Evolutionary conservation across 208 protist species (phyloP), one percentile per base, ranked within the genome.

Genomic region (Entamoeba invadens): DNA sequence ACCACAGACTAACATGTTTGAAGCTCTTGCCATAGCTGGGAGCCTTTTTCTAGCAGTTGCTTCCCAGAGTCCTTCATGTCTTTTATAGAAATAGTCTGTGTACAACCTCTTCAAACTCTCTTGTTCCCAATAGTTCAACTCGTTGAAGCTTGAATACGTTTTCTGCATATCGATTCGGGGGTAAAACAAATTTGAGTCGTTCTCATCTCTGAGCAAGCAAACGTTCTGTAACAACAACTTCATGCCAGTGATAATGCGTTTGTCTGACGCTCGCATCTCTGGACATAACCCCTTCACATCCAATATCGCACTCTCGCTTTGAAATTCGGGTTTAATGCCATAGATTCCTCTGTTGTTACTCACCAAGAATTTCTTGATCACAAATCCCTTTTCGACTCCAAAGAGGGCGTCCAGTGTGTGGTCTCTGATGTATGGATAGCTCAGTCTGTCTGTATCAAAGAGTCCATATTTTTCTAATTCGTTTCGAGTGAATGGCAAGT

Each of bases 1-100:
- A 46, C 96, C 97, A 95, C 95, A 97, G 46, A 97, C 94, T 44
- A 97, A 93, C 97, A 97, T 97, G 42, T 96, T 93, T n/a, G 95
- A 95, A 25, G 94, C 93, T n/a, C 46, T 50, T 35, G 94, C 68
- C 31, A 97, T 96, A 0, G 93, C 35, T 38, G 93, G 92, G 10
- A 96, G 68, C 46, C 92, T 95, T 18, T 57, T 45, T 16, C 38
- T 45, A 31, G 91, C 95, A 50, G 91, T 44, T 6, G 46, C 21
- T 18, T 45, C 16, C 93, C 92, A 96, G 10, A 94, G 44, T 8
- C 95, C 25, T 44, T 95, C 46, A n/a, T 94, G 95, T 93, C 94
- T 50, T 46, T 95, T 93, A 91, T 94, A 96, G 93, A 95, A 97
- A 51, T 97, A 97, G 21, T 96, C 94, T 35, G 94, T 92, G 38